Percentiles rank a stretch among this genome's conserved stretches.
Evolutionary conservation across 2,329 filamentous ascomycete genomes (phyloP).

Genomic region (Chaetomium sp.): DNA sequence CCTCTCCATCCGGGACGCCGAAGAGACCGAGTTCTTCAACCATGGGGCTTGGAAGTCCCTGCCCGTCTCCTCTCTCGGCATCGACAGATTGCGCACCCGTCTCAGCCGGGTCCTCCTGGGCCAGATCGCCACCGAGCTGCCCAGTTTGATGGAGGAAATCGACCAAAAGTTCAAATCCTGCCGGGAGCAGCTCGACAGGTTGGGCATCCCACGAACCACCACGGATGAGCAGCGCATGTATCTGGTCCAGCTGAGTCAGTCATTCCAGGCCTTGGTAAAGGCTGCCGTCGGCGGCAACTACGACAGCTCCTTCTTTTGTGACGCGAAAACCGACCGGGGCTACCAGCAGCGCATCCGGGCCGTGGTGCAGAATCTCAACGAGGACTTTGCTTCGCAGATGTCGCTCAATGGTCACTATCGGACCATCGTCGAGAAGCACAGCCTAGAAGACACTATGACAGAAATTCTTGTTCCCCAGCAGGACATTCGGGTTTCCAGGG

Average conservation of each 20-base stretch:
- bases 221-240: slow-evolving; percentile 23
- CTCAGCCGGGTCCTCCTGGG: slow-evolving; percentile 27
- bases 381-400: slow-evolving; percentile 14
- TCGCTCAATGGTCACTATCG: slow-evolving; percentile 9
- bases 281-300: slow-evolving; percentile 28
- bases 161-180: slow-evolving; percentile 24
- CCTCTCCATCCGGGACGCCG: slow-evolving; percentile 26
- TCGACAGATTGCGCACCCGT: slow-evolving; percentile 20
- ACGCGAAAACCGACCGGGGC: slow-evolving; percentile 11
- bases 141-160: slow-evolving; percentile 27
- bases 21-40: slow-evolving; percentile 31
- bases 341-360: slow-evolving; percentile 22
- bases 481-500: slow-evolving; percentile 11
- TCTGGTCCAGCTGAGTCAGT: slow-evolving; percentile 14
- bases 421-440: neutral
- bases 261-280: slow-evolving; percentile 23
- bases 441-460: too few species aligned
- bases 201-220: slow-evolving; percentile 23
- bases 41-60: slow-evolving; percentile 17
- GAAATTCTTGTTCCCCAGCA: neutral
- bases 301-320: slow-evolving; percentile 23
- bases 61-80: slow-evolving; percentile 18
- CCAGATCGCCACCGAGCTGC: slow-evolving; percentile 29
- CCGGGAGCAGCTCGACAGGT: slow-evolving; percentile 18
- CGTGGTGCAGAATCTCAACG: slow-evolving; percentile 20